Evolutionary conservation across 2,329 filamentous ascomycete species (phyloP), one percentile per base, ranked within the genome.

Genomic region (Xylariaceae sp.): DNA sequence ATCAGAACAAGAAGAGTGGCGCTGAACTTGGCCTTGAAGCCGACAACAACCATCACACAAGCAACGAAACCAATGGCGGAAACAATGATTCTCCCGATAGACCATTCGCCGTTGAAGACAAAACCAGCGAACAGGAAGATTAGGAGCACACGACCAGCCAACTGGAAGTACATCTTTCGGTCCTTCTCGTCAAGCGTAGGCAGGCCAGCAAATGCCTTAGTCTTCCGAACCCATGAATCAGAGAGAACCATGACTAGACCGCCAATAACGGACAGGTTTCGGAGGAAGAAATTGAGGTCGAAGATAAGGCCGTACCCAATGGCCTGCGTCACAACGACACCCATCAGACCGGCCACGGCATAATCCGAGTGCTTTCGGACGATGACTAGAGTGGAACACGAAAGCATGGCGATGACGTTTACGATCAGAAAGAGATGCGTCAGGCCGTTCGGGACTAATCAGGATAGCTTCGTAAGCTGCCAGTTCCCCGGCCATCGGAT

Each of bases 111-210:
- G 53, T 89, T 89, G 76, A 96, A 96, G 66, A 99, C 88, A 68
- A 99, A 99, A 56, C 94, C 94, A 62, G 96, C 73, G 72, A 99
- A 99, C 63, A 99, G 81, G 83, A 99, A 96, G 76, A 99, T 97
- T 65, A 99, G 80, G 61, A 99, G 80, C 34, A 99, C 89, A 64
- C 94, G 87, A 34, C 94, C 94, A 62, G 94, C 94, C 58, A 99
- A 86, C 83, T 97, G 94, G 76, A 99, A 95, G 80, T 99, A 99
- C 92, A 97, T 97, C 83, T 97, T 99, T 76, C 92, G 89, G 73
- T 99, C 94, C 84, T 97, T 97, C 80, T 99, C 94, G 70, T 97
- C 94, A 49, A 99, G 83, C 72, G 89, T 84, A 46, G 94, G 94
- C 49, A 99, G 81, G 45, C 94, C 94, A 45, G 94, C 94, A 59